phyloP scores from a whole-genome alignment of 129 eudicot species.

The Helichrysum umbraculigerum region DNA sequence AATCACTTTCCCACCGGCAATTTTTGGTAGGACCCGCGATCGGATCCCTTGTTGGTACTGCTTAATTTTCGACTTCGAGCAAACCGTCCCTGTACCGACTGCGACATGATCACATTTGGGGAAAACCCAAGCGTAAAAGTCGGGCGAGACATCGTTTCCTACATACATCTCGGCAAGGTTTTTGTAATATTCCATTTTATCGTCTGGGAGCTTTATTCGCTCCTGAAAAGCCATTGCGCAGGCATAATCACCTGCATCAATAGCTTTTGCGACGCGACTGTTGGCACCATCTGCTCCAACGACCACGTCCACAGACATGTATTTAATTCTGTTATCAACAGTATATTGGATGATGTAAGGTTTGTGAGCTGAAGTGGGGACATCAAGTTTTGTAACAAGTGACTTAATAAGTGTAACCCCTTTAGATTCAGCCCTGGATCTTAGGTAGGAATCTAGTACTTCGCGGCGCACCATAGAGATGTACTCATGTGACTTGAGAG shows the following conservation, averaged over 20 bases:
- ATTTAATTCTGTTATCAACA: slow-evolving; percentile 40
- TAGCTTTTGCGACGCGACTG: slow-evolving; percentile 81
- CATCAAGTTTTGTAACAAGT: slow-evolving; percentile 67
- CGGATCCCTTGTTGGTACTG: slow-evolving; percentile 70
- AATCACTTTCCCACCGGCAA: slow-evolving; percentile 79
- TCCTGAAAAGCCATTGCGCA: slow-evolving; percentile 95
- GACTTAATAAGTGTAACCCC: slow-evolving; percentile 75
- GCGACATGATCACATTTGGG: slow-evolving; percentile 96
- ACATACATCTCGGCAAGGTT: slow-evolving; percentile 90
- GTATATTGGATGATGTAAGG: slow-evolving; percentile 72
- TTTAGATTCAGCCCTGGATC: slow-evolving; percentile 54
- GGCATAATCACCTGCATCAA: slow-evolving; percentile 80
- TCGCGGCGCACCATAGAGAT: slow-evolving; percentile 97
- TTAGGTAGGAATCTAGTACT: slow-evolving; percentile 79
- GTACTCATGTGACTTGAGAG: slow-evolving; percentile 82
- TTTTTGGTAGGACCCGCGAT: slow-evolving; percentile 63
- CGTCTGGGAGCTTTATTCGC: slow-evolving; percentile 71
- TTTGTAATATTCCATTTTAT: slow-evolving; percentile 77
- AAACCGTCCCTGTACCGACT: slow-evolving; percentile 89
- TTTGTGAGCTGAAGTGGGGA: slow-evolving; percentile 37
- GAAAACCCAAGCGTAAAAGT: slow-evolving; percentile 94
- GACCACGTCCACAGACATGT: slow-evolving; percentile 76
- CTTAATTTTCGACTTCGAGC: slow-evolving; percentile 71
- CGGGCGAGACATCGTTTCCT: slow-evolving; percentile 94
- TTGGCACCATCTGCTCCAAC: slow-evolving; percentile 98